Base-by-base conservation (phyloP, 352 stramenopile genomes). In the Globisporangium canariense region DNA sequence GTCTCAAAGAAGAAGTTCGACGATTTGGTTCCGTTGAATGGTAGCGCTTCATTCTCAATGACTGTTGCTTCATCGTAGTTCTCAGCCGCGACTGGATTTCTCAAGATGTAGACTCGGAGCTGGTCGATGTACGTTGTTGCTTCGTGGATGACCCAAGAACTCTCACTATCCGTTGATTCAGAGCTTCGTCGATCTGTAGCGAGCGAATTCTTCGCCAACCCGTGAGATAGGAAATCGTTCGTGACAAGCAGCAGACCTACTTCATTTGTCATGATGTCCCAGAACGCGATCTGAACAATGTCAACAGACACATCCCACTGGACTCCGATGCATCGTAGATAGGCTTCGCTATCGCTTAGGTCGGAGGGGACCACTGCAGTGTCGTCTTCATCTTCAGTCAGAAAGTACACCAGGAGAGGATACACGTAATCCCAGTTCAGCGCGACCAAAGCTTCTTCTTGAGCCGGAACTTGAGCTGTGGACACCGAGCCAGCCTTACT, bases 381-480 rank as follows among this genome's bases (percentile, higher is more conserved):
- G 9, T 71, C 59, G 16, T 75, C 67, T 7, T 86, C 74, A 11
- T 81, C 69, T 25, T 82, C 71, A 0, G 79, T 86, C 14, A 71
- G 41, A 34, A 90, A 67, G 51, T 70, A 77, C 2, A 89, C 74
- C 0, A 93, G 63, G 28, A 85, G 75, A 2, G 83, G 83, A 54
- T 87, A 88, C 14, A 91, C 71, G 58, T 78, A 84, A 49, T 93
- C 83, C 83, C 83, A 93, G 41, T 90, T 86, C 22, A 91, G 61
- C 22, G 72, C 67, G 1, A 89, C 11, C 4, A 93, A 67, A 4
- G 75, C 66, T 60, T 92, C 78, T 16, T 78, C 71, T 3, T 53
- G 49, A 3, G 70, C 65, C 13, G 83, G 83, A 14, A 89, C 74
- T n/a, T 78, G 60, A 34, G 46, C 45, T n/a, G 70, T 67, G 18